phyloP scores from a whole-genome alignment of 2,329 filamentous ascomycete genomes.

The Tolypocladium paradoxum region DNA sequence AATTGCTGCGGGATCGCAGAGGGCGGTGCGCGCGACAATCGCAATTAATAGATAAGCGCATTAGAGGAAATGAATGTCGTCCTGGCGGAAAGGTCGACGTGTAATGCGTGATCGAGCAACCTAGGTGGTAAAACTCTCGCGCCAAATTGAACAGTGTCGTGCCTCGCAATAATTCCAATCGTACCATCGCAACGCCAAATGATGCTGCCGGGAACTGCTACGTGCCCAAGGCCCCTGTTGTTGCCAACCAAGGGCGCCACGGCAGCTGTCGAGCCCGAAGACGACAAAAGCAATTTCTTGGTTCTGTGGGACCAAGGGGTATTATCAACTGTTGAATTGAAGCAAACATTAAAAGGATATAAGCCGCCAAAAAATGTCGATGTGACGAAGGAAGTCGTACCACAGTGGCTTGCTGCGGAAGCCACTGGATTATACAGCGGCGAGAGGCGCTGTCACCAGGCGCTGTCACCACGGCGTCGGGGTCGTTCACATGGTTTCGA shows the following conservation, averaged over 20 bases:
- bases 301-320: slow-evolving; percentile 19
- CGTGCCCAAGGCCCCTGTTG: neutral
- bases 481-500: slow-evolving; percentile 39
- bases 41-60: neutral
- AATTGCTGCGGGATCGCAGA: neutral
- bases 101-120: neutral
- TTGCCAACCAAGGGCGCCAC: neutral
- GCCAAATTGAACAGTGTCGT: neutral
- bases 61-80: neutral
- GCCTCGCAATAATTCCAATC: neutral
- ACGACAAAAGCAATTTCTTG: slow-evolving; percentile 6
- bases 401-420: neutral
- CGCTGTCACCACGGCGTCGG: neutral
- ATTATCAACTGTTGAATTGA: slow-evolving; percentile 14
- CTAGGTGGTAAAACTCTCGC: neutral
- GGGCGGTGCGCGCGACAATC: neutral
- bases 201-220: neutral
- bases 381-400: neutral
- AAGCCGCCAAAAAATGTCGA: neutral
- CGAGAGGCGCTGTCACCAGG: too few species aligned
- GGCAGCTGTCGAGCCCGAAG: neutral
- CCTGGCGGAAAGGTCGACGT: neutral
- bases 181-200: neutral
- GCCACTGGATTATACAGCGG: neutral
- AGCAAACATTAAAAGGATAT: neutral